Conservation (phyloP, 768 basidiomycete genomes). For the Psilocybe sp. region DNA sequence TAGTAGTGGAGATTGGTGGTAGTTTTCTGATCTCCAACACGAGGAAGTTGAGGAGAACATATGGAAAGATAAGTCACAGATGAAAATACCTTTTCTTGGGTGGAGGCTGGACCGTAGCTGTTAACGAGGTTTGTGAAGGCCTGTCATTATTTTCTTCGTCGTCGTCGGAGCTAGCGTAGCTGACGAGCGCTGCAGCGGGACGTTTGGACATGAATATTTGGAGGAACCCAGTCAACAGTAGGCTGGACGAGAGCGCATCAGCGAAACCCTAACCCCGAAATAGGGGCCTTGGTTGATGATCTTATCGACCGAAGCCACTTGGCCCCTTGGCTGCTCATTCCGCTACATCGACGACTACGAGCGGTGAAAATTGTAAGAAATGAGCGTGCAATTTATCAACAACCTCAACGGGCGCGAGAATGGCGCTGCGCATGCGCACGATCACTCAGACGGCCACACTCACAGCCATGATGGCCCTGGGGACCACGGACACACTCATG, state of each 20-base stretch:
- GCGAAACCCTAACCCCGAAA: conserved; percentile 23
- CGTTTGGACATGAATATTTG: no score
- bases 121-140: background rate
- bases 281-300: conserved; percentile 3
- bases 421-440: conserved; percentile 51
- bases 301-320: conserved; percentile 5
- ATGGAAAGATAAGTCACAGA: background rate
- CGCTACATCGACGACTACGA: background rate
- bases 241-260: no score
- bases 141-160: conserved; percentile 16
- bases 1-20: conserved; percentile 49
- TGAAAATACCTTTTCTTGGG: conserved; percentile 41
- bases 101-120: conserved; percentile 5
- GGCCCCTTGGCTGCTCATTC: conserved; percentile 1
- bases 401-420: conserved; percentile 39
- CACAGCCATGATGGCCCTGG: conserved; percentile 60
- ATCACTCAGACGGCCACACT: conserved; percentile 28
- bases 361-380: conserved; percentile 15
- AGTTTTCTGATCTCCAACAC: conserved; percentile 46
- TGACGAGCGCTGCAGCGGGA: conserved; percentile 33
- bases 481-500: conserved; percentile 95
- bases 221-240: no score
- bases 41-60: background rate
- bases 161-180: conserved; percentile 51
- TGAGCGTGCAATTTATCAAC: conserved; percentile 79